Evolutionary conservation across 257 asterid species (phyloP).

Genomic region (Perilla frutescens): DNA sequence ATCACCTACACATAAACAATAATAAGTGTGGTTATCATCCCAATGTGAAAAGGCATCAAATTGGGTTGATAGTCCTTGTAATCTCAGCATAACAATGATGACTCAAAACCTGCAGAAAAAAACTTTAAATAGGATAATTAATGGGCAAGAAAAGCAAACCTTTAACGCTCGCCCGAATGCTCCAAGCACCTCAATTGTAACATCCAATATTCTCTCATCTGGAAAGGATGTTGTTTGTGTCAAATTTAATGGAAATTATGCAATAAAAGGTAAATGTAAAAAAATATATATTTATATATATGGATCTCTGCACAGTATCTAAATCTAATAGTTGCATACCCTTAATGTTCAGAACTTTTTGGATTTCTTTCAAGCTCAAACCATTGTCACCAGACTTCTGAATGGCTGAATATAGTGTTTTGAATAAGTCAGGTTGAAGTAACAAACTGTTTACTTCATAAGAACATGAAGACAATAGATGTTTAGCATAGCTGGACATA

Average conservation of each 20-base stretch:
- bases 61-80: background rate
- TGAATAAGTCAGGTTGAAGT: conserved; percentile 62
- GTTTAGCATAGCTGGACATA: conserved; percentile 67
- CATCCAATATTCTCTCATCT: conserved; percentile 66
- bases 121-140: conserved; percentile 19
- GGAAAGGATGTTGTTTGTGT: conserved; percentile 39
- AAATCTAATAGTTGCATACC: conserved; percentile 53
- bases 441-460: conserved; percentile 37
- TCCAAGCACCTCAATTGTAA: conserved; percentile 76
- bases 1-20: background rate
- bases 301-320: conserved; percentile 19
- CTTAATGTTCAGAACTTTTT: conserved; percentile 50
- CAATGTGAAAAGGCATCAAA: conserved; percentile 1
- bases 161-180: conserved; percentile 77
- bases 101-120: conserved; percentile 24
- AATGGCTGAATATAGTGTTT: conserved; percentile 72
- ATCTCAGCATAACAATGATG: background rate
- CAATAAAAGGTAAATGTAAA: conserved; percentile 2
- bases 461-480: conserved; percentile 57
- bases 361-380: conserved; percentile 74
- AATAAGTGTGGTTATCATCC: background rate
- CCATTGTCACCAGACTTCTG: conserved; percentile 96
- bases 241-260: conserved; percentile 28
- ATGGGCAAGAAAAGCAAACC: conserved; percentile 51
- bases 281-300: background rate